phyloP scores from a whole-genome alignment of 768 basidiomycete species.

The Pleurotus platypus region DNA sequence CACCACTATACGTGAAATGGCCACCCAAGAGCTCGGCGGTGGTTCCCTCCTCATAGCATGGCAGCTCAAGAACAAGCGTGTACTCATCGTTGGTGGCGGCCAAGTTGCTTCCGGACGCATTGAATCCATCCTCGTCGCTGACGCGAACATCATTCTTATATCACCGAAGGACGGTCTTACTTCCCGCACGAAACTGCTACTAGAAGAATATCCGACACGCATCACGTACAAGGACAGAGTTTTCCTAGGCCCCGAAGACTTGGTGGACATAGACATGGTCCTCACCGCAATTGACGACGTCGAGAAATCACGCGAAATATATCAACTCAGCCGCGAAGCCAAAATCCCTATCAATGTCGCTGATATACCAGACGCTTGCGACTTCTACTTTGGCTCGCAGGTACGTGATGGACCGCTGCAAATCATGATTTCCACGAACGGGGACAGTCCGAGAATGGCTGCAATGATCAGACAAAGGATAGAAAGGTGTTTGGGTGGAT shows the following conservation, averaged over 20 bases:
- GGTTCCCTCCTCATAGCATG: conserved; percentile 89
- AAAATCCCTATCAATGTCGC: conserved; percentile 93
- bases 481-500: conserved; percentile 61
- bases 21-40: conserved; percentile 34
- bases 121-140: conserved; percentile 78
- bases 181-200: conserved; percentile 49
- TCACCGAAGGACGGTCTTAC: conserved; percentile 68
- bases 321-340: conserved; percentile 56
- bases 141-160: conserved; percentile 75
- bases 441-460: conserved; percentile 88
- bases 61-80: conserved; percentile 81
- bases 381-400: conserved; percentile 97
- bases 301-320: conserved; percentile 68
- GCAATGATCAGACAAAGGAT: conserved; percentile 74
- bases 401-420: conserved; percentile 88
- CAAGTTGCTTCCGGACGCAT: conserved; percentile 87
- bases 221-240: conserved; percentile 71
- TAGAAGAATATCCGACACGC: conserved; percentile 42
- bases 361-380: conserved; percentile 92
- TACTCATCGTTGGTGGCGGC: conserved; percentile 93
- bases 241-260: conserved; percentile 64
- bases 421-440: conserved; percentile 95
- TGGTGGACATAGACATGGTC: conserved; percentile 77
- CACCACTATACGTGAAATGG: conserved; percentile 15
- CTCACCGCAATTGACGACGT: conserved; percentile 91